Evolutionary conservation across 495 filamentous ascomycete species (phyloP).

Genomic region (Xylaria palmicola): DNA sequence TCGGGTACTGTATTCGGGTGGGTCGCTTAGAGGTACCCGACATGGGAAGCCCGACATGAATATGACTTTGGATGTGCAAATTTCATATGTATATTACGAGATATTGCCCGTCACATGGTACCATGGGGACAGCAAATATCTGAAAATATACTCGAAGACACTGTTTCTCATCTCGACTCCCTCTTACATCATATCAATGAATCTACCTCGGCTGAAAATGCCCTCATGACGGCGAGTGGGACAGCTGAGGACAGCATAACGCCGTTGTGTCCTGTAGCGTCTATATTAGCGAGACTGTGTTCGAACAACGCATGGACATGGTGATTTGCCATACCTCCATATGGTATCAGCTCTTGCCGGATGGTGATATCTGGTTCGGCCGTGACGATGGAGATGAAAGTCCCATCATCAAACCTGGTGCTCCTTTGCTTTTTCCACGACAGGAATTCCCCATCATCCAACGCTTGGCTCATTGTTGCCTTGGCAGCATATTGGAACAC

Average conservation of each 20-base stretch:
- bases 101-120: no score
- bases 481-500: constrained; percentile 54
- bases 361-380: constrained; percentile 41
- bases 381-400: constrained; percentile 41
- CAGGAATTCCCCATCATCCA: constrained; percentile 31
- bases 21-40: no score
- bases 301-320: no score
- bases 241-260: constrained; percentile 55
- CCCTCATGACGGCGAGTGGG: constrained; percentile 60
- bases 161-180: no score
- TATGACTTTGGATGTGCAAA: no score
- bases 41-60: no score
- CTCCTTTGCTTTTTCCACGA: constrained; percentile 43
- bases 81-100: no score
- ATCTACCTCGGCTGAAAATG: constrained; percentile 47
- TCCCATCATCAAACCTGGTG: constrained; percentile 36
- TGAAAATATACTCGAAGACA: no score
- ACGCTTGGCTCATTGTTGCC: constrained; percentile 40
- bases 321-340: constrained; percentile 51
- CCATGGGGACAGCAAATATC: no score
- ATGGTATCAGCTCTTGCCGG: constrained; percentile 53
- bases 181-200: constrained; percentile 23
- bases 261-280: constrained; percentile 54
- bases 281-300: constrained; percentile 23
- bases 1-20: no score